These are phyloP conservation scores for Graphilbum ipis-grandicollis DNA, from an alignment of 2,329 filamentous ascomycete species.

Conservation along the genomic window DNA sequence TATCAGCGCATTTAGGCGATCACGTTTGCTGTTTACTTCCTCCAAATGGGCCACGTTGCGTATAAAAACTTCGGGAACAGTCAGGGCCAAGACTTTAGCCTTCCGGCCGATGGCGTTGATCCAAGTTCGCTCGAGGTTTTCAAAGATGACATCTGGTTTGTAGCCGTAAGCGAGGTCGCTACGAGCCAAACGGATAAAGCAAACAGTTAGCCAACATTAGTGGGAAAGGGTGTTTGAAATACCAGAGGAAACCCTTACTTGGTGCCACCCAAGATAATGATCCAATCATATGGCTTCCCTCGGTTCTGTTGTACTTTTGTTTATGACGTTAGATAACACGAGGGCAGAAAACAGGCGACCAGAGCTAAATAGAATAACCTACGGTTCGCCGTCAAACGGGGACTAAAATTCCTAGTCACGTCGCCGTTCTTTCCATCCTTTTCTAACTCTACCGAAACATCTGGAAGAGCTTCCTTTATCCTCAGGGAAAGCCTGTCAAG, in stretches of 20 bases:
- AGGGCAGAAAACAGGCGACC: background rate
- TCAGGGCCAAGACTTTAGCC: slow-evolving; percentile 43
- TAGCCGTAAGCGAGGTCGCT: slow-evolving; percentile 30
- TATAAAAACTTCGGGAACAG: slow-evolving; percentile 35
- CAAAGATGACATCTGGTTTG: slow-evolving; percentile 24
- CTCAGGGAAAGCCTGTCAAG: slow-evolving; percentile 23
- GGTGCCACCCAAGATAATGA: slow-evolving; percentile 45
- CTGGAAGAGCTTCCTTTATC: slow-evolving; percentile 26
- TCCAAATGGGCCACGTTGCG: background rate
- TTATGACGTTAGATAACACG: too few relatives aligned
- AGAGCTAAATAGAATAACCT: background rate
- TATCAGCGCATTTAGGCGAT: slow-evolving; percentile 35
- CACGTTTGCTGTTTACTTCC: slow-evolving; percentile 1
- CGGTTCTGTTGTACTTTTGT: background rate
- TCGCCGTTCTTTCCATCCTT: slow-evolving; percentile 14
- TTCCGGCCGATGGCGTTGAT: slow-evolving; percentile 27
- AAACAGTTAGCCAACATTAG: too few relatives aligned
- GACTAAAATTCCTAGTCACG: slow-evolving; percentile 9
- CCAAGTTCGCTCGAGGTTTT: slow-evolving; percentile 32
- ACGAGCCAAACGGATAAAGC: too few relatives aligned
- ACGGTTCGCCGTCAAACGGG: slow-evolving; percentile 13
- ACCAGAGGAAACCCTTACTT: slow-evolving; percentile 19
- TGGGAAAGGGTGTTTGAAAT: too few relatives aligned
- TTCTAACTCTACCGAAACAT: slow-evolving; percentile 12
- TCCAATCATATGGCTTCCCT: slow-evolving; percentile 33